Evolutionary conservation across 2,329 filamentous ascomycete genomes (phyloP).

Genomic region (Aspergillus costaricaensis): DNA sequence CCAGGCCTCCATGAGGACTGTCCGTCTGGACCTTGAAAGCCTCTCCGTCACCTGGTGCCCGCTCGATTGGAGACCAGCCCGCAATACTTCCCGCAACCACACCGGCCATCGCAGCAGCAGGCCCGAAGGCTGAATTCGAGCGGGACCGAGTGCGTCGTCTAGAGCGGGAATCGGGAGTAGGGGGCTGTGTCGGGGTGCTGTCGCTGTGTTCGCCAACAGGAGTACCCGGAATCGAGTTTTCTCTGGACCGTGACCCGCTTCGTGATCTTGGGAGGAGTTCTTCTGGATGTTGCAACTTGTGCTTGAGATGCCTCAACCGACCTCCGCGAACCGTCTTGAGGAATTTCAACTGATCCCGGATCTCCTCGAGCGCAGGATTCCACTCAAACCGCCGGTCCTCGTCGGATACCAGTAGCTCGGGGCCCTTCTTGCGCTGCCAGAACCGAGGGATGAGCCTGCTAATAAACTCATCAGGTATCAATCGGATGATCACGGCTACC

Average conservation of each 20-base stretch:
- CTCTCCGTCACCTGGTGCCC: slow-evolving; percentile 40
- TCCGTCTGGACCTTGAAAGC: slow-evolving; percentile 41
- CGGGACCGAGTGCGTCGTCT: slow-evolving; percentile 56
- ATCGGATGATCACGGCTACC: slow-evolving; percentile 60
- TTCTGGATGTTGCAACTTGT: slow-evolving; percentile 62
- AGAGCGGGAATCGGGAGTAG: slow-evolving; percentile 57
- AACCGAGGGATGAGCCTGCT: slow-evolving; percentile 44
- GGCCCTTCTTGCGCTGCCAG: slow-evolving; percentile 41
- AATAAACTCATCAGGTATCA: slow-evolving; percentile 62
- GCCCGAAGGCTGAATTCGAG: slow-evolving; percentile 60
- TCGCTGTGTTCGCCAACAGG: slow-evolving; percentile 53
- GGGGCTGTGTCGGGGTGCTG: slow-evolving; percentile 44
- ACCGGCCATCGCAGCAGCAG: slow-evolving; percentile 66
- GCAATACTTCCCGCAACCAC: slow-evolving; percentile 66
- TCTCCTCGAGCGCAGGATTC: slow-evolving; percentile 64
- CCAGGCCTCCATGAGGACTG: slow-evolving; percentile 41
- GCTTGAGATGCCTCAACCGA: slow-evolving; percentile 60
- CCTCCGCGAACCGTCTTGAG: slow-evolving; percentile 65
- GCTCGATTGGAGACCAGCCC: slow-evolving; percentile 64
- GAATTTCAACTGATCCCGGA: slow-evolving; percentile 64
- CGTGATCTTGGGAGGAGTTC: slow-evolving; percentile 48
- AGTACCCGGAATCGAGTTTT: slow-evolving; percentile 55
- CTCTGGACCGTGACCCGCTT: slow-evolving; percentile 43
- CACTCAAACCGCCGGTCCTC: slow-evolving; percentile 54
- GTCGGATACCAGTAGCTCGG: slow-evolving; percentile 48